Evolutionary conservation across 2,329 filamentous ascomycete genomes (phyloP), one percentile per base, ranked within the genome.

Genomic region (Sporothrix variecibatus): DNA sequence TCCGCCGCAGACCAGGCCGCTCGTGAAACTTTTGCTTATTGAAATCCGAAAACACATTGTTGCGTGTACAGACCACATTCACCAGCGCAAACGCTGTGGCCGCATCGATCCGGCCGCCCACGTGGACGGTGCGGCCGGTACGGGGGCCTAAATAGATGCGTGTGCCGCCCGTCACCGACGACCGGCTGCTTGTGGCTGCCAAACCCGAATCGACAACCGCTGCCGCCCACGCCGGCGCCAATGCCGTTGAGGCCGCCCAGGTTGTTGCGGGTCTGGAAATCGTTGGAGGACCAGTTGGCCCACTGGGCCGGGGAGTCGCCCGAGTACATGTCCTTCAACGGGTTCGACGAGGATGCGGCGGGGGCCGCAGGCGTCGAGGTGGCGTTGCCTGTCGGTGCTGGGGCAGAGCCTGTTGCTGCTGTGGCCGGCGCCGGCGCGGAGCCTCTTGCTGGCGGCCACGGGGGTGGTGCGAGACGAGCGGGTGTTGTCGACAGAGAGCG

Each of bases 1-100:
- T 97, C 82, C 91, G 87, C 87, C 93, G 94, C 79, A 94, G 79
- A 1, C 93, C 94, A 0, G 87, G 87, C 65, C 94, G 85, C 85
- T 96, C 93, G 82, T 97, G 92, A 79, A 90, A 93, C 76, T 86
- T 85, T 83, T 96, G 93, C 76, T 78, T 81, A 26, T 82, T 81
- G 72, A 85, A 85, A 78, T 94, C 90, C 2, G 68, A 74, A 77
- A 82, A 85, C 70, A 96, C 83, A 60, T 82, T 85, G 79, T 95
- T 94, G 78, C 80, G 78, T 5, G 77, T 76, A 43, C 84, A 80
- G 70, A 85, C 78, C 53, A 78, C 78, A 56, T 83, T 79, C 3
- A 89, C 80, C 6, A 85, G 74, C 46, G 79, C 78, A 53, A 90
- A 81, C 0, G 86, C 85, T 8, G 82, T 78, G n/a, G 82, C 82